Conservation (phyloP, 495 filamentous ascomycete species). For the Neurospora pannonica region DNA sequence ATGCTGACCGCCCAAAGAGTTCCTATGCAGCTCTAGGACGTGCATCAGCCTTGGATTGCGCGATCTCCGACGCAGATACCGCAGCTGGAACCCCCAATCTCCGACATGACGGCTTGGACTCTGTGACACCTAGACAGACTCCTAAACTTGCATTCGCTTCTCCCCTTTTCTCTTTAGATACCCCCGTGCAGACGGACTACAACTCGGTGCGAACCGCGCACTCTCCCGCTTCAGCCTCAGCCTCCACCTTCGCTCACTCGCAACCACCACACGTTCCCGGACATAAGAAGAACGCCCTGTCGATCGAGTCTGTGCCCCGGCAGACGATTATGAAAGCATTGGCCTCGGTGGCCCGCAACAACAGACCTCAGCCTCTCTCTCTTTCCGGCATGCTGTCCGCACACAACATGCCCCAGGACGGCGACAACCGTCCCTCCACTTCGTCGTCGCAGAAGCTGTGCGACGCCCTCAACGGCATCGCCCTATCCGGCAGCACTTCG, state of each 20-base stretch:
- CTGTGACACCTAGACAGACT: constrained; percentile 1
- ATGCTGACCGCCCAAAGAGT: constrained; percentile 13
- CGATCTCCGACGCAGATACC: neutral
- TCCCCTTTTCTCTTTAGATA: constrained; percentile 3
- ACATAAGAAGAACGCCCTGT: constrained; percentile 53
- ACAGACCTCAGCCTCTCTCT: constrained; percentile 47
- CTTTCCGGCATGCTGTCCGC: constrained; percentile 42
- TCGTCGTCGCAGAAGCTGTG: constrained; percentile 54
- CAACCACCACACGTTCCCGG: constrained; percentile 10
- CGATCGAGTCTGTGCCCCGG: constrained; percentile 64
- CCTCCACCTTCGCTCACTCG: neutral
- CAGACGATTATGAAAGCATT: constrained; percentile 87
- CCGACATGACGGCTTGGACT: constrained; percentile 7
- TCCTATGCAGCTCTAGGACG: constrained; percentile 11
- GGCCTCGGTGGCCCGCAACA: constrained; percentile 58
- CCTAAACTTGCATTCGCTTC: constrained; percentile 4
- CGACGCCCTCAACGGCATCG: constrained; percentile 54
- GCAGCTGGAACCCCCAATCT: constrained; percentile 1
- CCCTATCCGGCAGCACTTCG: constrained; percentile 32
- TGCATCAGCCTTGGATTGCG: constrained; percentile 1
- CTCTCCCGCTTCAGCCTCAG: constrained; percentile 1
- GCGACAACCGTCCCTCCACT: constrained; percentile 38
- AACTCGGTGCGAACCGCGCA: neutral
- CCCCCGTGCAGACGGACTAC: constrained; percentile 1
- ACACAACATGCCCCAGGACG: constrained; percentile 22